phyloP scores from a whole-genome alignment of 805 yeast species.

The Candida ipomoeae region DNA sequence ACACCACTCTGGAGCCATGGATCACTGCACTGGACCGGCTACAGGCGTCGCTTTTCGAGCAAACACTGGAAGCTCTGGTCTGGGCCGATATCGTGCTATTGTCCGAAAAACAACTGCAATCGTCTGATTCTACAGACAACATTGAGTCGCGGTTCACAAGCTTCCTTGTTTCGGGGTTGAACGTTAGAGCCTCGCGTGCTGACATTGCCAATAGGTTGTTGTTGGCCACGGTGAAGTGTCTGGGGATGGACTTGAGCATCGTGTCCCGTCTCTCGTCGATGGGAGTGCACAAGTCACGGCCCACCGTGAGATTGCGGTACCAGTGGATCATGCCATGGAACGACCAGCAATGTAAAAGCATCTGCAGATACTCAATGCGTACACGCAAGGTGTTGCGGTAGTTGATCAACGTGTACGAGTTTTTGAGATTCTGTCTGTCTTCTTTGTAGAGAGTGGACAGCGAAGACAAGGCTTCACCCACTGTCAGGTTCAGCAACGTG shows the following conservation, averaged over 20 bases:
- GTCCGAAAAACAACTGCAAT: constrained; percentile 9
- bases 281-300: constrained; percentile 32
- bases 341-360: constrained; percentile 40
- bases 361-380: constrained; percentile 37
- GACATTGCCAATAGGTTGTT: constrained; percentile 11
- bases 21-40: constrained; percentile 1
- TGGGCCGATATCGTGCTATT: not conserved
- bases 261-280: constrained; percentile 25
- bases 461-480: constrained; percentile 37
- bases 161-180: constrained; percentile 6
- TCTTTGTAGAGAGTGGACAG: constrained; percentile 25
- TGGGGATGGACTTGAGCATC: constrained; percentile 21
- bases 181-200: constrained; percentile 8
- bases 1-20: constrained; percentile 10
- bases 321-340: constrained; percentile 37
- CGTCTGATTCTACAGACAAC: constrained; percentile 4
- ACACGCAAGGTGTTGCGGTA: constrained; percentile 34
- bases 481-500: constrained; percentile 28
- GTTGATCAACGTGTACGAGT: constrained; percentile 12
- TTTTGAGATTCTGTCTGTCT: constrained; percentile 13
- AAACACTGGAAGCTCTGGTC: constrained; percentile 1
- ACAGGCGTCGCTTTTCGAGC: constrained; percentile 3
- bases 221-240: constrained; percentile 12
- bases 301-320: constrained; percentile 32
- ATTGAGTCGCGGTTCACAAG: constrained; percentile 2